phyloP scores from a whole-genome alignment of 805 yeast genomes.

The Starmerella kuoi region DNA sequence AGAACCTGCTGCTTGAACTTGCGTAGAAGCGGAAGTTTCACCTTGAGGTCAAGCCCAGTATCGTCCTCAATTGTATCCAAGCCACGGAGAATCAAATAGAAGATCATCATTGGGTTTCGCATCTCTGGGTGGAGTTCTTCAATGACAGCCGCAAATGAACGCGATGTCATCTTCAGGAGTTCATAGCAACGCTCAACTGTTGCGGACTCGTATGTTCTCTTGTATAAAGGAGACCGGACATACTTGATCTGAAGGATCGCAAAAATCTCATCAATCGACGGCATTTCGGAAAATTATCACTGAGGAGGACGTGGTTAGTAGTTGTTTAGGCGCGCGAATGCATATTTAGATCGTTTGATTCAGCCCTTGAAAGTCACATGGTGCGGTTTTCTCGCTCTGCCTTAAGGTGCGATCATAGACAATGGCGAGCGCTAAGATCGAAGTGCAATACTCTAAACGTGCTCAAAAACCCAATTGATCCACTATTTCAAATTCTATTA shows the following conservation, averaged over 20 bases:
- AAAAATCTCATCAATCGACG: conserved; percentile 11
- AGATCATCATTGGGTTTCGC: conserved; percentile 63
- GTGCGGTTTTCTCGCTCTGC: too few species aligned
- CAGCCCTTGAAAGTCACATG: too few species aligned
- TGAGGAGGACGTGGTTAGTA: neutral
- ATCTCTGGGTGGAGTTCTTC: conserved; percentile 82
- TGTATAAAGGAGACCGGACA: conserved; percentile 9
- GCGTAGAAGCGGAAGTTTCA: conserved; percentile 66
- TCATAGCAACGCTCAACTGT: conserved; percentile 52
- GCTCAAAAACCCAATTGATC: too few species aligned
- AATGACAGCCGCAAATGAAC: conserved; percentile 92
- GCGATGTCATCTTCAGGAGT: conserved; percentile 56
- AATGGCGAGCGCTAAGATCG: too few species aligned
- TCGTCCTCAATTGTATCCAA: conserved; percentile 95
- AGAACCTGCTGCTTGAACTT: conserved; percentile 49
- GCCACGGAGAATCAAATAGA: conserved; percentile 77
- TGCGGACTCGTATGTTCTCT: conserved; percentile 8
- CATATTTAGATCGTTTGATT: too few species aligned
- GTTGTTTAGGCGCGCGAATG: too few species aligned
- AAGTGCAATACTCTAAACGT: too few species aligned
- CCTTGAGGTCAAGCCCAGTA: conserved; percentile 61
- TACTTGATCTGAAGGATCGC: conserved; percentile 17
- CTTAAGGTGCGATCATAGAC: too few species aligned
- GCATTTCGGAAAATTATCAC: conserved; percentile 4
- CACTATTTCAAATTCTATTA: too few species aligned